Evolutionary conservation across 129 eudicot species (phyloP), one percentile per base, ranked within the genome.

Genomic region (Artemisia argyi): DNA sequence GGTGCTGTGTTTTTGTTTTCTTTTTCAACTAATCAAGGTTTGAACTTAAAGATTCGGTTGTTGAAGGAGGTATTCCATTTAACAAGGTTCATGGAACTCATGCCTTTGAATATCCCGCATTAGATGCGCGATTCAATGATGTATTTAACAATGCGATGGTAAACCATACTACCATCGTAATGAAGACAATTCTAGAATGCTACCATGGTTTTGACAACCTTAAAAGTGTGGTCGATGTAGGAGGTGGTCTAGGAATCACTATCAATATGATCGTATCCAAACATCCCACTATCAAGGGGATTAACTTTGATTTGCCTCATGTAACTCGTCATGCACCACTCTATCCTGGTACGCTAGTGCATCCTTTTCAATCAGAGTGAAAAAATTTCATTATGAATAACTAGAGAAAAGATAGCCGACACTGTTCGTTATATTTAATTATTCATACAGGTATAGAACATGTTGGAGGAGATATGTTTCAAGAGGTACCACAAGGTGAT

Each of bases 391-490:
- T 28, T 39, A 35, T 63, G 4, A 0, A 35, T 35, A 35, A 35
- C 44, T 35, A 35, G 44, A 35, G 6, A 32, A 32, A 32, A 4
- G 42, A 32, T 32, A 32, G 7, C 7, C 7, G 42, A 32, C 7
- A 32, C 42, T 32, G 0, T 5, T 7, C 42, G 0, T 28, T 5
- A 66, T 19, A 42, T 17, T 16, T 17, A 11, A 16, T 24, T 22
- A 2, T 28, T 12, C 59, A 8, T 71, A 39, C 16, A 84, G 85
- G 83, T 0, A 71, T 86, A 22, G 79, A 86, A 48, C 87, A 86
- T 46, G 50, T 83, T 22, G 83, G 72, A 18, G 90, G 90, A 51
- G 87, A 85, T 76, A 85, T 85, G 90, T 85, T 84, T 78, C 71
- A 78, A 56, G 70, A 77, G 14, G 83, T 88, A 69, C 91, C 88